Base-by-base conservation (phyloP, 257 asterid species). In the Solanum bulbocastanum region DNA sequence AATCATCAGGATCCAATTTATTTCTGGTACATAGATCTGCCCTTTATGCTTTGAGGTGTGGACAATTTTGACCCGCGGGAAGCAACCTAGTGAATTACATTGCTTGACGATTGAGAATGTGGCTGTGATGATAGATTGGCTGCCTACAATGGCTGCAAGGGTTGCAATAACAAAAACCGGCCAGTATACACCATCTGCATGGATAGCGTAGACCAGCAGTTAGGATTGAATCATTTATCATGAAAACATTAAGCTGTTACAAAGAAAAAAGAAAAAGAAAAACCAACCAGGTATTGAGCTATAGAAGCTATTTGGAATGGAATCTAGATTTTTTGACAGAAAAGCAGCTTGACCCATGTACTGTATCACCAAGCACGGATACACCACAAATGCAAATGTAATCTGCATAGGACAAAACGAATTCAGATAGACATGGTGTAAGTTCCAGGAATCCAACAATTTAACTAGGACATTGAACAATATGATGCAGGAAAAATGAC, bases 281-380 rank as follows among this genome's bases (percentile, higher is more conserved):
- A 90, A 92, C 94, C 89, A 89, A 96, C 99, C 94, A 49, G 99
- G 99, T 78, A 96, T 87, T 18, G 99, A 96, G 72, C 87, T 93
- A 37, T 97, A 97, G 94, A 96, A 97, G 92, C 96, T 88, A 86
- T 91, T 90, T 39, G 92, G 92, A 82, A 94, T 89, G 15, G 94
- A 92, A 42, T 87, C 8, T 40, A 93, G 88, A 86, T 96, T 91
- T 92, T 93, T 94, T 1, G 99, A 93, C 40, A 97, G 96, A 91
- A 88, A 97, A 84, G 99, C 98, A 88, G 99, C 99, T 90, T 97
- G 99, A 75, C 99, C 99, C 98, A 96, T 95, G 91, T 97, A 97
- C 89, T 96, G 98, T 91, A 97, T 86, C 44, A 94, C 98, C 91
- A 97, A 93, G 89, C 98, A 94, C 40, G 99, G 99, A 90, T 97